Evolutionary conservation across 768 basidiomycete species (phyloP), one percentile per base, ranked within the genome.

Genomic region (Calocera cornea): DNA sequence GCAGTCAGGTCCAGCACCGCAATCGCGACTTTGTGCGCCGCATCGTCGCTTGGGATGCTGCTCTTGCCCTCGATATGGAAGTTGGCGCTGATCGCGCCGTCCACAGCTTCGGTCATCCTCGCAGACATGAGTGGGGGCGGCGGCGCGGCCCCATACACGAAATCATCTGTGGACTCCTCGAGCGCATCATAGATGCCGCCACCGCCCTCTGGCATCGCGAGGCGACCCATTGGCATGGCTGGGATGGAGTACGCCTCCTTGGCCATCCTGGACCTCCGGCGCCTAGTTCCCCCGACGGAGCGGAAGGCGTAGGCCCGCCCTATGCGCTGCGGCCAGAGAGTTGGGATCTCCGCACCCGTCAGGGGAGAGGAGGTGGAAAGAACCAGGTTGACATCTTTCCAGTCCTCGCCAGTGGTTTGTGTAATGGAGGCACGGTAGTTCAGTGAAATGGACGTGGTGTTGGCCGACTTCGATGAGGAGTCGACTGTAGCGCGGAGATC

Each of bases 401-500:
- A 87, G 68, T 85, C 82, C 70, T 87, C 86, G 14, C 86, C 86
- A 0, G 86, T 85, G 70, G 73, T 74, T 70, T 87, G 85, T 0
- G 72, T 75, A 64, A 87, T 77, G 33, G 79, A 76, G 0, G 84
- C 84, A 29, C 82, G 82, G 71, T 86, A 86, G 68, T 84, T 81
- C 11, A 87, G 77, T 1, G 78, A 69, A 29, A 85, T 79, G 0
- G 77, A 72, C 3, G 80, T 72, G 27, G 14, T 60, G 14, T 27
- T 27, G 14, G 11, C 54, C 2, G 27, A 12, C 0, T 79, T 79
- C 1, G 81, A 79, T 67, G 68, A 77, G 72, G 65, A 80, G 74
- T 24, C 71, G 22, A 80, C 82, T 0, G 77, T 78, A 1, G 84
- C 84, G 67, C 84, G 81, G 0, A 87, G 78, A 69, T 87, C 86